These are phyloP conservation scores for Prunus fruticosa DNA, from an alignment of 306 rosid species.

Conservation along the genomic window DNA sequence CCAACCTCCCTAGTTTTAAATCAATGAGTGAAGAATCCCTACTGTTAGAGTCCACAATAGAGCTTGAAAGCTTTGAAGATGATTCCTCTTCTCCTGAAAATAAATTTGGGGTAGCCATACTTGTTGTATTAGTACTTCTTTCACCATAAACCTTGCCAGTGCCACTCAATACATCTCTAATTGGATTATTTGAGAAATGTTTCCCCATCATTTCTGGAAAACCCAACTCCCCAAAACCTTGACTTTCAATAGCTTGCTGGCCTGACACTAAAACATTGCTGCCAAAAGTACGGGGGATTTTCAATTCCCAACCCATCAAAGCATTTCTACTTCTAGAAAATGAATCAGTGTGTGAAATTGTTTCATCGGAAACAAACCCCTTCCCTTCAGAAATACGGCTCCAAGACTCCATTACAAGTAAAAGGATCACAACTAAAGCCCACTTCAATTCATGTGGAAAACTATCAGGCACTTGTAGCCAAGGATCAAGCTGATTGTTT, in stretches of 20 bases:
- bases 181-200: constrained; percentile 39
- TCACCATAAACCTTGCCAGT: constrained; percentile 25
- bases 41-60: constrained; percentile 46
- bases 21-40: constrained; percentile 64
- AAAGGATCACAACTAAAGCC: constrained; percentile 26
- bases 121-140: constrained; percentile 25
- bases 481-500: not conserved
- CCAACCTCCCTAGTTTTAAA: constrained; percentile 72
- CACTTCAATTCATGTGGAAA: constrained; percentile 30
- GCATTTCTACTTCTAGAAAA: constrained; percentile 45
- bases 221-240: constrained; percentile 59
- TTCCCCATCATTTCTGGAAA: constrained; percentile 52
- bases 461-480: not conserved
- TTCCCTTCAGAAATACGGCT: constrained; percentile 63
- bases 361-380: constrained; percentile 48
- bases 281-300: constrained; percentile 48
- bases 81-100: constrained; percentile 47
- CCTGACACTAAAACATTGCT: constrained; percentile 36
- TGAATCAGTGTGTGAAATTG: constrained; percentile 41
- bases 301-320: constrained; percentile 60
- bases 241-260: constrained; percentile 47
- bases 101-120: constrained; percentile 27
- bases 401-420: constrained; percentile 79
- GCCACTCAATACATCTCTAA: constrained; percentile 31
- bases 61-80: constrained; percentile 57